Evolutionary conservation across 2,329 filamentous ascomycete species (phyloP).

Genomic region (Reticulascus tulasneorum): DNA sequence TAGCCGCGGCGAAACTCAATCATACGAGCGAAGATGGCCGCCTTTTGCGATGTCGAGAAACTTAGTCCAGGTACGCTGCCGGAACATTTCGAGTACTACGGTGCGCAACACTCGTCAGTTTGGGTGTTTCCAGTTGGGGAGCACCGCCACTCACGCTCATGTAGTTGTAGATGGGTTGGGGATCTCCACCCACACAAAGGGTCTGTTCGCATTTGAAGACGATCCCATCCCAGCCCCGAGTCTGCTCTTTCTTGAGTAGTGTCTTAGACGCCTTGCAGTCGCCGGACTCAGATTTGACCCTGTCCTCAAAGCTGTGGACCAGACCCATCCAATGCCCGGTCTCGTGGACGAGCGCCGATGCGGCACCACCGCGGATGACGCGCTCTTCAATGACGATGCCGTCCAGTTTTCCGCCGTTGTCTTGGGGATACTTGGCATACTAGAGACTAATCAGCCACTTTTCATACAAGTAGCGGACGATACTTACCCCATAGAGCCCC

Average conservation of each 20-base stretch:
- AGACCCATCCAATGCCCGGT: slow-evolving; percentile 3
- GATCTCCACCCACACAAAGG: slow-evolving; percentile 1
- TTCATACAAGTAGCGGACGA: not conserved
- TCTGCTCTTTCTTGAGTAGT: slow-evolving; percentile 11
- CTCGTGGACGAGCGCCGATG: not conserved
- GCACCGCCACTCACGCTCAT: no score
- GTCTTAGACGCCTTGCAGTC: slow-evolving; percentile 12
- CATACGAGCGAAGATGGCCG: slow-evolving; percentile 13
- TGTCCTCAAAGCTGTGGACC: not conserved
- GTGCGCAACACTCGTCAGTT: no score
- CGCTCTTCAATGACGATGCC: not conserved
- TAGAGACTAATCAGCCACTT: not conserved
- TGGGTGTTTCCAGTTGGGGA: no score
- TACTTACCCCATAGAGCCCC: not conserved
- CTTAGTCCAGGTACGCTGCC: slow-evolving; percentile 4
- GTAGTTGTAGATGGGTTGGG: no score
- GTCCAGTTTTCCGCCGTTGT: not conserved
- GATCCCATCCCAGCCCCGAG: slow-evolving; percentile 3
- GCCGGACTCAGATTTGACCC: not conserved
- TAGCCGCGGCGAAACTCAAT: slow-evolving; percentile 13
- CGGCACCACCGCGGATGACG: not conserved
- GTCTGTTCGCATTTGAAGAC: slow-evolving; percentile 11
- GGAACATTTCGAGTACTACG: not conserved
- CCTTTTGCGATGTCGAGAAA: slow-evolving; percentile 16
- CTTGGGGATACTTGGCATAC: not conserved